Evolutionary conservation across 306 rosid species (phyloP).

Genomic region (Malus orientalis): DNA sequence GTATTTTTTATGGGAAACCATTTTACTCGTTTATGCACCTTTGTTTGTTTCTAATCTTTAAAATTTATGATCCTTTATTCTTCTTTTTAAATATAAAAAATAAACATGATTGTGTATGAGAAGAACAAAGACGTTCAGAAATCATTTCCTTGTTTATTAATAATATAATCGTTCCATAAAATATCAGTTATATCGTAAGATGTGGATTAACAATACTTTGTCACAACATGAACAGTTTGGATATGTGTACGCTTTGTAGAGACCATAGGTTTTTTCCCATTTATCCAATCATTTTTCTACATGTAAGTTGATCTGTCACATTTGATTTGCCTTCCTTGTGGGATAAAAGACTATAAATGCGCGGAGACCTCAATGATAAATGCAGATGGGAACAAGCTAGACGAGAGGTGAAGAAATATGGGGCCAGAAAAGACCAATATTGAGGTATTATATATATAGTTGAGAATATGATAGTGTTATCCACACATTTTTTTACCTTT

Average conservation of each 20-base stretch:
- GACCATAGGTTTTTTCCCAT: not conserved
- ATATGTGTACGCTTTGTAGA: not conserved
- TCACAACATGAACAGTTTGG: not conserved
- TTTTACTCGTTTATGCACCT: too few species aligned
- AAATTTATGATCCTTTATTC: too few species aligned
- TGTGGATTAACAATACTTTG: not conserved
- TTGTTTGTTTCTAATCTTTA: too few species aligned
- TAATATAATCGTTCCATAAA: too few species aligned
- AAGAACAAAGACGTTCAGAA: too few species aligned
- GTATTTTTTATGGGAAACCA: too few species aligned
- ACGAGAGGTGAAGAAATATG: not conserved
- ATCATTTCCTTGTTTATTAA: too few species aligned
- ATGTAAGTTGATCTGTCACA: not conserved
- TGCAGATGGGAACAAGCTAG: not conserved
- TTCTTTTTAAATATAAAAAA: too few species aligned
- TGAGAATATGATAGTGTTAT: not conserved
- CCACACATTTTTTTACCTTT: too few species aligned
- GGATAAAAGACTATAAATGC: not conserved
- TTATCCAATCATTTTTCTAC: not conserved
- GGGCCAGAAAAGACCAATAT: conserved; percentile 9
- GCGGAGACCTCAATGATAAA: not conserved
- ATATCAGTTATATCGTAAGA: not conserved
- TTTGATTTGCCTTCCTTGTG: not conserved
- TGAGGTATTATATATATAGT: not conserved
- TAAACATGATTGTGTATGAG: too few species aligned